A percentile compares a stretch with the other conserved stretches of the same genome.
These are phyloP conservation scores for Melanogaster broomeanus DNA, from an alignment of 768 basidiomycete genomes.

Conservation along the genomic window DNA sequence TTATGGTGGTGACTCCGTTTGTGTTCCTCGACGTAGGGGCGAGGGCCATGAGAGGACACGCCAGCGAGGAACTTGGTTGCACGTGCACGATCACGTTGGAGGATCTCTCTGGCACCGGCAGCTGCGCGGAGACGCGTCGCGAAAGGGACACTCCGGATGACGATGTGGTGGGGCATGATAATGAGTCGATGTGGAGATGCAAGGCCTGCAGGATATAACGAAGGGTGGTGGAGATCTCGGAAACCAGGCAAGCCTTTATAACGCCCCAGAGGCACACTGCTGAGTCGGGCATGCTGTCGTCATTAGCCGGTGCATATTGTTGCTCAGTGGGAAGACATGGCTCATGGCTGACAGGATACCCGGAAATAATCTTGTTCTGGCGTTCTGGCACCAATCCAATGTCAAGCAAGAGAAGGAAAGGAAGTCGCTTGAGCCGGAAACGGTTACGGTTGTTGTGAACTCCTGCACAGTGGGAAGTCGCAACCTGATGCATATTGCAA, in stretches of 20 bases:
- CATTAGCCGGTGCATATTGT: background rate
- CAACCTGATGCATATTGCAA: background rate
- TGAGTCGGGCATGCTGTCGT: background rate
- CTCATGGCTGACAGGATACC: background rate
- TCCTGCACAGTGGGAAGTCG: background rate
- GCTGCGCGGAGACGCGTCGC: slow-evolving; percentile 40
- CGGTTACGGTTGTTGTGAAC: too few relatives aligned
- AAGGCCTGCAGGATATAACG: background rate
- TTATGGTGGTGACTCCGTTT: too few relatives aligned
- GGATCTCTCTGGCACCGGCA: slow-evolving; percentile 47
- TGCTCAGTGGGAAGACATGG: background rate
- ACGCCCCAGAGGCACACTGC: background rate
- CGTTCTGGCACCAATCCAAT: background rate
- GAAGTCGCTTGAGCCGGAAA: background rate
- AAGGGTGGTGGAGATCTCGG: background rate
- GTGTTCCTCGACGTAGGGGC: slow-evolving; percentile 31
- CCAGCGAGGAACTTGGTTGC: slow-evolving; percentile 58
- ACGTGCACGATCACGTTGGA: slow-evolving; percentile 54
- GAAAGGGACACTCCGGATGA: slow-evolving; percentile 46
- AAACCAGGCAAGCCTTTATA: slow-evolving; percentile 19
- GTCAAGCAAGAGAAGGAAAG: background rate
- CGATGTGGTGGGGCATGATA: slow-evolving; percentile 41
- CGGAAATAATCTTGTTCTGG: background rate
- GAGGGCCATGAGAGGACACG: slow-evolving; percentile 55
- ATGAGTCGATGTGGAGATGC: background rate